Conservation (phyloP, 2,329 filamentous ascomycete species). For the Pochonia chlamydosporia region DNA sequence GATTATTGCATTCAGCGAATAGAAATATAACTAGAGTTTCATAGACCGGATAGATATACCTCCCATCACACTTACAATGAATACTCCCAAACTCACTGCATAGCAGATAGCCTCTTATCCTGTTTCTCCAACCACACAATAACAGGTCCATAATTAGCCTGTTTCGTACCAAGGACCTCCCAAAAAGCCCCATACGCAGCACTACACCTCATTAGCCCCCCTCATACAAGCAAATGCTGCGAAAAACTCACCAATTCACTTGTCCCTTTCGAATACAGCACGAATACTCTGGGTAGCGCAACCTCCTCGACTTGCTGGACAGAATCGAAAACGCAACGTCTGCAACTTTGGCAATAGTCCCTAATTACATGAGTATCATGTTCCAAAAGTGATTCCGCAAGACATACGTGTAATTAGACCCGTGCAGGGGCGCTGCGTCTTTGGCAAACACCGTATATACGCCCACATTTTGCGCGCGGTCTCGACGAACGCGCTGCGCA, state of each 20-base stretch:
- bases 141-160: constrained; percentile 60
- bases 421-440: constrained; percentile 47
- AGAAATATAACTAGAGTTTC: not conserved
- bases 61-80: not conserved
- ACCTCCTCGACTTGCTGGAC: constrained; percentile 44
- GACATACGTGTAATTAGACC: constrained; percentile 58
- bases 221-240: not conserved
- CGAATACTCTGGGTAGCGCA: constrained; percentile 43
- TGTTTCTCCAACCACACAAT: constrained; percentile 61
- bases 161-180: constrained; percentile 61
- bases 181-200: constrained; percentile 66
- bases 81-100: not conserved
- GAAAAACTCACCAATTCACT: constrained; percentile 49
- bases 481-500: constrained; percentile 70
- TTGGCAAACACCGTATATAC: constrained; percentile 54
- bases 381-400: not conserved
- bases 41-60: too few relatives aligned
- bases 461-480: constrained; percentile 70
- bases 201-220: constrained; percentile 31
- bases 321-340: constrained; percentile 60
- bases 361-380: too few relatives aligned
- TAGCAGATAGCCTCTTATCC: constrained; percentile 19
- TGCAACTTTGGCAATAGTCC: constrained; percentile 60
- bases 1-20: not conserved
- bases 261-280: constrained; percentile 58